These are phyloP conservation scores for Schizosaccharomyces japonicus DNA, from an alignment of 805 yeast genomes.

Conservation along the genomic window DNA sequence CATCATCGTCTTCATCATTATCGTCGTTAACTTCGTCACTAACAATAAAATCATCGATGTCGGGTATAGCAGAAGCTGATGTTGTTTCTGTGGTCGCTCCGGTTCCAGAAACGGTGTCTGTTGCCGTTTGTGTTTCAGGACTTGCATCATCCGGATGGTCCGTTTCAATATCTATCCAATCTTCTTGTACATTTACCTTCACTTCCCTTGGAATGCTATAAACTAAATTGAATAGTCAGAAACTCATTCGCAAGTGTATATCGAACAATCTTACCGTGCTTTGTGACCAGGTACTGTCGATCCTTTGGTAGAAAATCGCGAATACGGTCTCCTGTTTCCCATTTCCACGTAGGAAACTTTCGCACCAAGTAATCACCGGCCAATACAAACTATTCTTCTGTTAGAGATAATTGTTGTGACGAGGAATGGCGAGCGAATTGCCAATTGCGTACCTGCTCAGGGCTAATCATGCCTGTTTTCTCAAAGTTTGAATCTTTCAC, in stretches of 20 bases:
- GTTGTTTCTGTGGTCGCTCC: neutral
- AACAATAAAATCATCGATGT: constrained; percentile 10
- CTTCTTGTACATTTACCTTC: neutral
- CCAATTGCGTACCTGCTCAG: constrained; percentile 33
- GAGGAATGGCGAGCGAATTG: neutral
- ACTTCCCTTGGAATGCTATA: neutral
- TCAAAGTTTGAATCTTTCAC: constrained; percentile 66
- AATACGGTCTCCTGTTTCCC: constrained; percentile 28
- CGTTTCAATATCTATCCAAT: constrained; percentile 1
- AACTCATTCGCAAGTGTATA: constrained; percentile 34
- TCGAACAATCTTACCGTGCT: constrained; percentile 52
- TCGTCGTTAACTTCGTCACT: too few species aligned
- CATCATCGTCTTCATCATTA: constrained; percentile 6
- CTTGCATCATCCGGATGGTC: neutral
- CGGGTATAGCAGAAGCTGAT: constrained; percentile 9
- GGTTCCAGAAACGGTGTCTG: neutral
- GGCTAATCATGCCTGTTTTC: constrained; percentile 76
- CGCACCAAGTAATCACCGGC: constrained; percentile 86
- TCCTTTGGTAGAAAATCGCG: constrained; percentile 61
- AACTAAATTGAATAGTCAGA: neutral
- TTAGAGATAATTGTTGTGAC: neutral
- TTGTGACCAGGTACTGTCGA: constrained; percentile 69
- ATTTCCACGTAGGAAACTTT: constrained; percentile 92
- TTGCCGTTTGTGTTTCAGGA: neutral
- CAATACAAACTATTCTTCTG: constrained; percentile 30